These are phyloP conservation scores for Melastoma malabathricum DNA, from an alignment of 345 rosid genomes.

Conservation along the genomic window DNA sequence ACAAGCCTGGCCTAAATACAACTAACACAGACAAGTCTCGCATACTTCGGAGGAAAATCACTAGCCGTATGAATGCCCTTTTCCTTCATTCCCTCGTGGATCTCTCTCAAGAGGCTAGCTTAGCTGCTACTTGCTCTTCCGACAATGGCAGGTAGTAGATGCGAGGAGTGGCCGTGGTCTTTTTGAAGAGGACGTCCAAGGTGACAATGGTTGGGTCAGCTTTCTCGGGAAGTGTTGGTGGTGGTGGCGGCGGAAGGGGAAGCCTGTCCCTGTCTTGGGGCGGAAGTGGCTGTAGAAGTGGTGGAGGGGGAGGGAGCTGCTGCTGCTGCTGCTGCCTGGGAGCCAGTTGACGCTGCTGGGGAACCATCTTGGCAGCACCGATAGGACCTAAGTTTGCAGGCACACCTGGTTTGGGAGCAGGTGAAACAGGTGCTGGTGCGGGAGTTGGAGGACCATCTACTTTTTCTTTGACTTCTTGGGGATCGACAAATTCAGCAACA, in stretches of 20 bases:
- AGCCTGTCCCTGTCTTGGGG: conserved; percentile 47
- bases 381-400: conserved; percentile 18
- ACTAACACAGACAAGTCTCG: no score
- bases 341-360: conserved; percentile 40
- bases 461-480: conserved; percentile 60
- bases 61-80: no score
- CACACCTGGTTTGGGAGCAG: conserved; percentile 6
- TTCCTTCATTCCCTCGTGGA: conserved; percentile 25
- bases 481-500: conserved; percentile 75
- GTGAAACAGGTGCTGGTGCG: conserved; percentile 12
- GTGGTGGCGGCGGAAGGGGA: conserved; percentile 46
- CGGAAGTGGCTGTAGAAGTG: conserved; percentile 49
- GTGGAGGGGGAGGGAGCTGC: conserved; percentile 45
- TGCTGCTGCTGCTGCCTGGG: conserved; percentile 54
- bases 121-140: conserved; percentile 79
- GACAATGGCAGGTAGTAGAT: conserved; percentile 89
- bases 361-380: conserved; percentile 18
- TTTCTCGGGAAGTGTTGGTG: conserved; percentile 52
- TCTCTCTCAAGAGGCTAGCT: conserved; percentile 34
- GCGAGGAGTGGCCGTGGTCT: conserved; percentile 90
- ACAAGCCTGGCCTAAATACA: neutral
- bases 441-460: conserved; percentile 47
- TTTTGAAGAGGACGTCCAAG: conserved; percentile 83
- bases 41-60: no score
- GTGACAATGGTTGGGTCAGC: conserved; percentile 82